Conservation (phyloP, 768 basidiomycete genomes). For the Podaxis sp. region DNA sequence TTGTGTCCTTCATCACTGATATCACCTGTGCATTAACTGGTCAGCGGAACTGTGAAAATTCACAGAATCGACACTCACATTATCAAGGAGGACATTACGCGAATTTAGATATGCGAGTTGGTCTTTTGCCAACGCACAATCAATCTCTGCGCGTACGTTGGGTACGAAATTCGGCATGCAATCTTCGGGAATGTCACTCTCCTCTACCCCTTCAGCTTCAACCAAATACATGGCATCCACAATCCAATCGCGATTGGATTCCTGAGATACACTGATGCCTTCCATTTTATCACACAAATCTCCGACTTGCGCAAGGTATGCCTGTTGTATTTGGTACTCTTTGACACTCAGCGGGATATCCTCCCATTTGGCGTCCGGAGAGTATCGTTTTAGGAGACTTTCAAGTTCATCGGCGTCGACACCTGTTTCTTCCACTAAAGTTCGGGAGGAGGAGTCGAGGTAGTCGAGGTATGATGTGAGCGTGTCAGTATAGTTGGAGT, state of each 20-base stretch:
- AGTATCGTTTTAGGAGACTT: neutral
- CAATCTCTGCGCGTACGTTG: neutral
- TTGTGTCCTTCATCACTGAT: neutral
- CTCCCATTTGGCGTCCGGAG: constrained; percentile 5
- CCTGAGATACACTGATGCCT: neutral
- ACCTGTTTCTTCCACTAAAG: neutral
- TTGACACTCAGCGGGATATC: constrained; percentile 1
- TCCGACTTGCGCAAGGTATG: neutral
- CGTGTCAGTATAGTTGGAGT: neutral
- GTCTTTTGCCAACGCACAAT: neutral
- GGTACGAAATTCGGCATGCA: neutral
- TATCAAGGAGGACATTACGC: neutral
- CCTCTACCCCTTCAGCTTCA: neutral
- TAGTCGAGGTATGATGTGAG: neutral
- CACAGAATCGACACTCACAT: neutral
- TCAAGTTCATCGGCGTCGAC: neutral
- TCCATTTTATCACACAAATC: constrained; percentile 6
- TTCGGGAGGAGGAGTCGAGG: neutral
- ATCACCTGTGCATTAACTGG: neutral
- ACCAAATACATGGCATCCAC: neutral
- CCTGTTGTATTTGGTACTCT: neutral
- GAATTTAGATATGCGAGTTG: neutral
- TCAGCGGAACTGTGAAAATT: neutral
- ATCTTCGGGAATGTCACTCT: neutral
- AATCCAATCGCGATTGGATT: neutral